Base-by-base conservation (phyloP, 306 rosid genomes). In the Biancaea sappan region DNA sequence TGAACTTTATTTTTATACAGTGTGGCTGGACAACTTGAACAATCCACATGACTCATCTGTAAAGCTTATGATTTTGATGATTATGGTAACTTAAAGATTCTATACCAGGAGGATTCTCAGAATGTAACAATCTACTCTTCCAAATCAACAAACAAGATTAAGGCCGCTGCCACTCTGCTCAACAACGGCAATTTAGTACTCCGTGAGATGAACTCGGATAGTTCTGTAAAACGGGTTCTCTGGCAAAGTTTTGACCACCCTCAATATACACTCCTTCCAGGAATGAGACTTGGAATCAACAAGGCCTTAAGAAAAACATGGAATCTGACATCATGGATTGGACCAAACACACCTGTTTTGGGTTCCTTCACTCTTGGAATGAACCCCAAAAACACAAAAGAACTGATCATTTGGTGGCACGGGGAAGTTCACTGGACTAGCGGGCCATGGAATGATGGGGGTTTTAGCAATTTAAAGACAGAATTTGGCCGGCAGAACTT, bases 31-130 rank as follows among this genome's bases (percentile, higher is more conserved):
- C 54, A 51, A 56, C 18, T 70, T 77, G 28, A n/a, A 75, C 19
- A 12, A 28, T 2, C 4, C 35, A n/a, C 57, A 24, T 51, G n/a
- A 43, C n/a, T 22, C 62, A 2, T 2, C 5, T 5, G 72, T 61
- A 46, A 37, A 21, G n/a, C 74, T 80, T 60, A 46, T 10, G 8
- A 67, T n/a, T n/a, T 80, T 51, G 84, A 75, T 48, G 44, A 31
- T 38, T 53, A 41, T 46, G 77, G 80, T 4, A 80, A 72, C 57
- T 62, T 80, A 69, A 80, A 75, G 44, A 24, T 75, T 75, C 28
- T 71, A 1, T 54, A 25, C 13, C 61, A 43, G 8, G 22, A n/a
- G 57, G 54, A 14, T 6, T 21, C 58, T 6, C 57, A 40, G 14
- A 41, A 46, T 34, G 22, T 75, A 2, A 32, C 38, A 11, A 35